Evolutionary conservation across 1,139 yeast species (phyloP).

Genomic region (Zygosaccharomyces pseudobailii): DNA sequence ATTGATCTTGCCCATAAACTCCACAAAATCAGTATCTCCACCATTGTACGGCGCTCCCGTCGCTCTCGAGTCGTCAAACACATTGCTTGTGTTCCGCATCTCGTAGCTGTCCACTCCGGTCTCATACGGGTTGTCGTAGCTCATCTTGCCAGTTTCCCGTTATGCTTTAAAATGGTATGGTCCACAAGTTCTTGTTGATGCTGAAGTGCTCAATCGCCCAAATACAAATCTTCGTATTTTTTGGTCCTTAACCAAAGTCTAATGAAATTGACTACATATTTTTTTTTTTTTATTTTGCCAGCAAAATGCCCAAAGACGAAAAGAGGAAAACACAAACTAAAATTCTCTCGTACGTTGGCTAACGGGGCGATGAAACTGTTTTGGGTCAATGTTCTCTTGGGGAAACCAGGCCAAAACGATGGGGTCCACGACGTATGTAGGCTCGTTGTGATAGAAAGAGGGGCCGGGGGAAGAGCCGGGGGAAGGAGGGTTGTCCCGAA

Average conservation of each 20-base stretch:
- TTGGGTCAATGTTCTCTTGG: neutral
- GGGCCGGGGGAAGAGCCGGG: neutral
- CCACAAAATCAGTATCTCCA: slow-evolving; percentile 55
- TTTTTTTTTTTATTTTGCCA: slow-evolving; percentile 1
- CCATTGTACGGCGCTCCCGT: slow-evolving; percentile 7
- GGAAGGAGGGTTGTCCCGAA: neutral
- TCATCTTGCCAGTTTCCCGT: slow-evolving; percentile 8
- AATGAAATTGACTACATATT: neutral
- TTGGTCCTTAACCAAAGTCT: neutral
- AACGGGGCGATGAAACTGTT: neutral
- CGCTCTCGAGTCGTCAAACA: slow-evolving; percentile 3
- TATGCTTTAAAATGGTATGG: neutral
- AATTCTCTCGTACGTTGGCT: slow-evolving; percentile 1
- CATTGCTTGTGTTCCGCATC: slow-evolving; percentile 8
- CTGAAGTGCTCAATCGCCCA: neutral
- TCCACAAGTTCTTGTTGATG: neutral
- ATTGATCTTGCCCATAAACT: slow-evolving; percentile 79
- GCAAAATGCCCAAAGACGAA: slow-evolving; percentile 5
- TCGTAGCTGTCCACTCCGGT: slow-evolving; percentile 13
- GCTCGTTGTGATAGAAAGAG: neutral
- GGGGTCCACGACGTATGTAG: neutral
- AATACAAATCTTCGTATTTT: neutral
- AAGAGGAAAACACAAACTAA: slow-evolving; percentile 5
- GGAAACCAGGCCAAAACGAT: neutral
- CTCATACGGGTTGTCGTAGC: slow-evolving; percentile 18